A percentile compares a stretch with the other conserved stretches of the same genome.
Evolutionary conservation across 1,284 basidiomycete genomes (phyloP).

Genomic region (Marasmius sp.): DNA sequence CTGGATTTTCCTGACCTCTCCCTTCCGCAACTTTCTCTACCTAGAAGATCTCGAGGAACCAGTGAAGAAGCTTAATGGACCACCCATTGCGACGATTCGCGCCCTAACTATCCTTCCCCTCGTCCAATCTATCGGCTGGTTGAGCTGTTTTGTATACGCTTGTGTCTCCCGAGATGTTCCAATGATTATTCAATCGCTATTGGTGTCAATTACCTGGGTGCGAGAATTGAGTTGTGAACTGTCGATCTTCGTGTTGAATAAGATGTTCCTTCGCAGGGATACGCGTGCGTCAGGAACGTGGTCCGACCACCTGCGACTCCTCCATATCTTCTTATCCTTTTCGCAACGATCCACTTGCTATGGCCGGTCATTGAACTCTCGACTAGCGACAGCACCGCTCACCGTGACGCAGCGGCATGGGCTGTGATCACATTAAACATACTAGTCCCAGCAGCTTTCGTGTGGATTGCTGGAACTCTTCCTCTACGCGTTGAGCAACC

Average conservation of each 20-base stretch:
- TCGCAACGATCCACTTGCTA: conserved; percentile 37
- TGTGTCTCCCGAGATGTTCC: conserved; percentile 22
- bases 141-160: conserved; percentile 35
- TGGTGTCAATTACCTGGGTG: conserved; percentile 44
- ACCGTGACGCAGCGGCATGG: conserved; percentile 5
- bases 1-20: conserved; percentile 33
- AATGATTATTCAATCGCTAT: conserved; percentile 21
- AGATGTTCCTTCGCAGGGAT: conserved; percentile 33
- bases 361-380: conserved; percentile 35
- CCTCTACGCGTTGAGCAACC: conserved; percentile 47
- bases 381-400: background rate
- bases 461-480: conserved; percentile 52
- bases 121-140: conserved; percentile 34
- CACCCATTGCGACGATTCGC: conserved; percentile 32
- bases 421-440: conserved; percentile 32
- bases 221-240: conserved; percentile 15
- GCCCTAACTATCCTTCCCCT: conserved; percentile 35
- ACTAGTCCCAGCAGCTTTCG: conserved; percentile 35
- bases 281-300: conserved; percentile 39
- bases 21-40: conserved; percentile 53
- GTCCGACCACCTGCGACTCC: conserved; percentile 46
- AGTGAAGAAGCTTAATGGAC: conserved; percentile 24
- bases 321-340: conserved; percentile 50
- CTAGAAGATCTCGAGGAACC: conserved; percentile 50
- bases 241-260: conserved; percentile 1